phyloP scores from a whole-genome alignment of 345 rosid species.

The Mallotus nudiflorus region DNA sequence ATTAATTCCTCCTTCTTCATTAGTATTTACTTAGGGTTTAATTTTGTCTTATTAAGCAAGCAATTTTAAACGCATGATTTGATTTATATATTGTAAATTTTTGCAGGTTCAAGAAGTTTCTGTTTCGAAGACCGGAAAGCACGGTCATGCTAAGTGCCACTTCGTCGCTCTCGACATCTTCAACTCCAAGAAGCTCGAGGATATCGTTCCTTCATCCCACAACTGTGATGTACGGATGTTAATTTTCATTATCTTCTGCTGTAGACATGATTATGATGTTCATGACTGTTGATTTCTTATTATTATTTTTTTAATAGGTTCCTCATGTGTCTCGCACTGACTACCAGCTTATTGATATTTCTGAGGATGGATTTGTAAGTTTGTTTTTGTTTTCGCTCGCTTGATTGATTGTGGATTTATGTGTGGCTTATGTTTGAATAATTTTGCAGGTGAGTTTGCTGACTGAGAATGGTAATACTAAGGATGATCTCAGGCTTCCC shows the following conservation, averaged over 20 bases:
- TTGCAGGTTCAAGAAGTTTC: slow-evolving; percentile 19
- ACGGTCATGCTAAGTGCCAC: slow-evolving; percentile 25
- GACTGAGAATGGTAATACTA: slow-evolving; percentile 19
- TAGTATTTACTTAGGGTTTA: too few relatives aligned
- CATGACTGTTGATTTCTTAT: too few relatives aligned
- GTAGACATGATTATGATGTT: too few relatives aligned
- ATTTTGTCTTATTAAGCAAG: too few relatives aligned
- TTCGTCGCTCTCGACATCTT: slow-evolving; percentile 17
- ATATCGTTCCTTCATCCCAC: slow-evolving; percentile 26
- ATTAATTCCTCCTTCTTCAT: too few relatives aligned
- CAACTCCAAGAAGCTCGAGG: slow-evolving; percentile 19
- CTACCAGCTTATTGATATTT: slow-evolving; percentile 22
- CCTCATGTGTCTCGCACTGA: slow-evolving; percentile 26
- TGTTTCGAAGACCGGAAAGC: slow-evolving; percentile 22
- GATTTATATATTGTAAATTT: background rate
- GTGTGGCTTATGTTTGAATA: background rate
- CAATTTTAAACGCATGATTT: too few relatives aligned
- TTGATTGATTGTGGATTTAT: background rate
- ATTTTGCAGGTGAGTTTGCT: slow-evolving; percentile 14
- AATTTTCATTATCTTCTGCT: too few relatives aligned
- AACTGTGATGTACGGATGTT: slow-evolving; percentile 14
- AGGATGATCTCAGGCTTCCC: slow-evolving; percentile 25
- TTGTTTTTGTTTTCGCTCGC: background rate
- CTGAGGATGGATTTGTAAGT: slow-evolving; percentile 25
- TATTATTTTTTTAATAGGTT: slow-evolving; percentile 4